A percentile compares a stretch with the other conserved stretches of the same genome.
These are phyloP conservation scores for Kondoa subrosea DNA, from an alignment of 768 basidiomycete species.

Conservation along the genomic window DNA sequence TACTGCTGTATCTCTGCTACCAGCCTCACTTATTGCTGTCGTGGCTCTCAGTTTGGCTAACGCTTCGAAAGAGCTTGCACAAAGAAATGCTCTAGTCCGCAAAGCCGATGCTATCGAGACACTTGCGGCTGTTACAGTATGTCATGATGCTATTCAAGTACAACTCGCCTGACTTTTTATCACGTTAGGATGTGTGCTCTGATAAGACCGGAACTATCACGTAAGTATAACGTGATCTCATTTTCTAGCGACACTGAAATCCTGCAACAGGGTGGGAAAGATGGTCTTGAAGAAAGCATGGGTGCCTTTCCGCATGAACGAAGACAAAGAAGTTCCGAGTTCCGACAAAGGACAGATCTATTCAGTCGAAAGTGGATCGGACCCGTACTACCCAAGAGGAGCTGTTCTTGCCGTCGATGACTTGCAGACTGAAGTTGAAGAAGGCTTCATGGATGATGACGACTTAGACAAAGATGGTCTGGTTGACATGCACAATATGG, in stretches of 20 bases:
- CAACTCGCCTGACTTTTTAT: too few relatives aligned
- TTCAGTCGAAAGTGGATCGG: conserved; percentile 30
- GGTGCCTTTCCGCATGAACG: conserved; percentile 30
- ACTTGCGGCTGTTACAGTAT: conserved; percentile 32
- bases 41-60: conserved; percentile 36
- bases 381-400: conserved; percentile 33
- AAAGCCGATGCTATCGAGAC: conserved; percentile 35
- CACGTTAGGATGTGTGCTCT: conserved; percentile 32
- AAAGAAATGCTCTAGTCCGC: conserved; percentile 36
- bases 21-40: conserved; percentile 23
- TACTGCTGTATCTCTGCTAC: conserved; percentile 34
- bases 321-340: conserved; percentile 10
- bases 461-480: conserved; percentile 24
- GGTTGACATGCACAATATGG: conserved; percentile 30
- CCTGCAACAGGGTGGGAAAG: conserved; percentile 32
- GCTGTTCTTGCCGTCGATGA: conserved; percentile 22
- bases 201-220: conserved; percentile 39
- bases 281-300: conserved; percentile 37
- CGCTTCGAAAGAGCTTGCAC: conserved; percentile 39
- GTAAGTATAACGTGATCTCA: not conserved
- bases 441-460: conserved; percentile 20
- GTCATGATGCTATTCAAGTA: too few relatives aligned
- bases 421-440: conserved; percentile 12
- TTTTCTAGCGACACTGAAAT: not conserved
- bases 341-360: conserved; percentile 18